Evolutionary conservation across 2,329 filamentous ascomycete species (phyloP).

Genomic region (Bipolaris victoriae): DNA sequence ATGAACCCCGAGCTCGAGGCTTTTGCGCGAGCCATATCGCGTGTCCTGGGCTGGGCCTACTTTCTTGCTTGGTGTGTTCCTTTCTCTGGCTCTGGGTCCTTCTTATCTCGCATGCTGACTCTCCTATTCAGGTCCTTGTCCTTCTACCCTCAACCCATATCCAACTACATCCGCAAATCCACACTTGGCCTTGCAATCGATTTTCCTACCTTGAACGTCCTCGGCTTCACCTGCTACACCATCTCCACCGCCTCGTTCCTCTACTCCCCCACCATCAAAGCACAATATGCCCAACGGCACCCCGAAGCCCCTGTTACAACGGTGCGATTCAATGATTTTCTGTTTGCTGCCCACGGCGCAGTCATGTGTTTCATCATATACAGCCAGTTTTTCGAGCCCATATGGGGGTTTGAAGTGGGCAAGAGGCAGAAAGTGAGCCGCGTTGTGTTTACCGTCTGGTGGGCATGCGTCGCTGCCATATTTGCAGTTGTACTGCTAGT

Average conservation of each 20-base stretch:
- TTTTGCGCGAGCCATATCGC: constrained; percentile 43
- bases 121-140: constrained; percentile 69
- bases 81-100: not conserved
- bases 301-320: constrained; percentile 75
- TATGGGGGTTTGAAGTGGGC: constrained; percentile 78
- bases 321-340: constrained; percentile 87
- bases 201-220: constrained; percentile 77
- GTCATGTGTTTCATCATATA: constrained; percentile 74
- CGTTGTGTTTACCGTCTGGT: constrained; percentile 71
- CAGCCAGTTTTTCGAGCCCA: constrained; percentile 72
- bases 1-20: constrained; percentile 26
- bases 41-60: constrained; percentile 47
- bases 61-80: constrained; percentile 43
- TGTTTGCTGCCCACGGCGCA: constrained; percentile 83
- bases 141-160: constrained; percentile 88
- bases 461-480: constrained; percentile 69
- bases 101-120: not conserved
- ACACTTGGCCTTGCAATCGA: constrained; percentile 87
- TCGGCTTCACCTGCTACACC: constrained; percentile 77
- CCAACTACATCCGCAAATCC: constrained; percentile 77
- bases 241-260: constrained; percentile 77
- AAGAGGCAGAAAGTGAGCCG: constrained; percentile 61
- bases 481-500: constrained; percentile 59
- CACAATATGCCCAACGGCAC: constrained; percentile 84
- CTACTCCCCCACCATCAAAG: constrained; percentile 76